A percentile compares a stretch with the other conserved stretches of the same genome.
These are phyloP conservation scores for Silene uniflora DNA, from an alignment of 148 eudicot species.

Conservation along the genomic window DNA sequence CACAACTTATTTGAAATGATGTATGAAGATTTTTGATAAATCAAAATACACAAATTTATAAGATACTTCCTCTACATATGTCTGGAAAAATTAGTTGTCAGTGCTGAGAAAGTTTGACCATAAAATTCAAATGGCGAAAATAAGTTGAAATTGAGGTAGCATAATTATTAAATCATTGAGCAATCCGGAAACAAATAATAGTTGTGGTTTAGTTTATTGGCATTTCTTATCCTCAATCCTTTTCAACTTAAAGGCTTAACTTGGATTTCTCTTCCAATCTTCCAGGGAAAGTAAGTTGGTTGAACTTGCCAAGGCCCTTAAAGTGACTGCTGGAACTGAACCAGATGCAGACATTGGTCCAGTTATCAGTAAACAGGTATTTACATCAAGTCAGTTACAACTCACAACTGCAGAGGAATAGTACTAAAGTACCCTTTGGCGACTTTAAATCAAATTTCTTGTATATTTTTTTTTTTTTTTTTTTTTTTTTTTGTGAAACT, in stretches of 20 bases:
- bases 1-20: neutral
- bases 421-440: neutral
- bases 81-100: neutral
- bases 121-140: neutral
- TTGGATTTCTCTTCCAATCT: conserved; percentile 6
- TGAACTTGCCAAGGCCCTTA: conserved; percentile 45
- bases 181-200: neutral
- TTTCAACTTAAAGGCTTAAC: neutral
- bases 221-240: neutral
- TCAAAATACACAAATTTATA: no score
- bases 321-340: conserved; percentile 64
- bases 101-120: neutral
- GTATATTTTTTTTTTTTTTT: no score
- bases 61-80: neutral
- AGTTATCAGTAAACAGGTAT: conserved; percentile 54
- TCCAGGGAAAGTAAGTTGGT: conserved; percentile 57
- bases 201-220: neutral
- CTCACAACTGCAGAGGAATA: neutral
- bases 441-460: neutral
- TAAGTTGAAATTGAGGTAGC: neutral
- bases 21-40: neutral
- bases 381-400: neutral
- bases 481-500: neutral
- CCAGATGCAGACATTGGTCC: conserved; percentile 68
- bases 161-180: neutral